Percentiles rank a stretch among this genome's conserved stretches.
phyloP scores from a whole-genome alignment of 129 eudicot species.

The Lonicera japonica region DNA sequence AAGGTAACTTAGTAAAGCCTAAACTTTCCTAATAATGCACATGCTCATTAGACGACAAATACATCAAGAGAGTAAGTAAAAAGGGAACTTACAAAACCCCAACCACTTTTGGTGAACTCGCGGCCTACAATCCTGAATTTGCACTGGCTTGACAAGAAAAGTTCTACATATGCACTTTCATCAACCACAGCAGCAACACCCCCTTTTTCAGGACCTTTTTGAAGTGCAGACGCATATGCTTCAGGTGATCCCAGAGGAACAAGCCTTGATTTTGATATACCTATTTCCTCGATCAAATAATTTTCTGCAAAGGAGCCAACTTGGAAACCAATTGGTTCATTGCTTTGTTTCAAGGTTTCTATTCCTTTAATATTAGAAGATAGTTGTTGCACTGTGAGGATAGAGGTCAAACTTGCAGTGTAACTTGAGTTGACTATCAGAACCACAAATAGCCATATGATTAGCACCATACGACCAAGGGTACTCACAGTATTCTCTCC shows the following conservation, averaged over 20 bases:
- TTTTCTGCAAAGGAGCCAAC: slow-evolving; percentile 82
- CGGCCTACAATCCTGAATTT: slow-evolving; percentile 70
- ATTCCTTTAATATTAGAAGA: slow-evolving; percentile 76
- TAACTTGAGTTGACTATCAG: slow-evolving; percentile 81
- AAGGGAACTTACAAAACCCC: slow-evolving; percentile 80
- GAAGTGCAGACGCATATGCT: slow-evolving; percentile 61
- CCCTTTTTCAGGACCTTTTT: slow-evolving; percentile 53
- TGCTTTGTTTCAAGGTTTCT: slow-evolving; percentile 39
- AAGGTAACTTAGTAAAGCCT: too few relatives aligned
- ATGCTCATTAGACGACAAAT: slow-evolving; percentile 1
- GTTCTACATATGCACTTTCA: slow-evolving; percentile 77
- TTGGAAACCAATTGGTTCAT: slow-evolving; percentile 78
- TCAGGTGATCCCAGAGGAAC: slow-evolving; percentile 70
- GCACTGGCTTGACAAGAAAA: slow-evolving; percentile 85
- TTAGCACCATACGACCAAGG: slow-evolving; percentile 68
- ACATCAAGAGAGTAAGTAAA: neutral
- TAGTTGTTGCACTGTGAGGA: slow-evolving; percentile 87
- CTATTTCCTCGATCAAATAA: slow-evolving; percentile 62
- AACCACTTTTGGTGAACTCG: slow-evolving; percentile 85
- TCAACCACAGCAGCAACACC: slow-evolving; percentile 87
- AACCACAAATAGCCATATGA: slow-evolving; percentile 91
- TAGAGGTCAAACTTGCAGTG: slow-evolving; percentile 93
- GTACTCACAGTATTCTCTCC: slow-evolving; percentile 82
- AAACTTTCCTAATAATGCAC: neutral
- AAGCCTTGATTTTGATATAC: slow-evolving; percentile 56